Conservation (phyloP, 75 land plant genomes). For the Pinus tabuliformis region DNA sequence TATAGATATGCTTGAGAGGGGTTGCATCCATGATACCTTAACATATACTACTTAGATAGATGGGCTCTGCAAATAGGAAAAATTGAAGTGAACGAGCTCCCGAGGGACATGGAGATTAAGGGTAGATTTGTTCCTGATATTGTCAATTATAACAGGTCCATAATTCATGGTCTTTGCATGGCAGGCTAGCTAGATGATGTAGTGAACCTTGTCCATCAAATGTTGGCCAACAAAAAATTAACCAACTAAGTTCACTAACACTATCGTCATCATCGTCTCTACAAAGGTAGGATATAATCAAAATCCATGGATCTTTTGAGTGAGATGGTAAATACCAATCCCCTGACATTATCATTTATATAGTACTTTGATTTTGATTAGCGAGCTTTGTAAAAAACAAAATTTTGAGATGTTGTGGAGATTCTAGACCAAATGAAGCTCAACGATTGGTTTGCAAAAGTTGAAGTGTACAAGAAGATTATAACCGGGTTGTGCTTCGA, state of each 20-base stretch:
- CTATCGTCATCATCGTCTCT: conserved; percentile 59
- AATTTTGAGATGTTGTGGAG: conserved; percentile 45
- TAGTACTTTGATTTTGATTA: conserved; percentile 40
- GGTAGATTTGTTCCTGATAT: conserved; percentile 31
- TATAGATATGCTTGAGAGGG: no score
- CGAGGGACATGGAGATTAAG: conserved; percentile 38
- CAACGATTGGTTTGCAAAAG: conserved; percentile 64
- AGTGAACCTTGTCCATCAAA: conserved; percentile 41
- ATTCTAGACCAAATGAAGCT: conserved; percentile 68
- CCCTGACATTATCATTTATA: conserved; percentile 54
- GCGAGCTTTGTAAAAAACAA: conserved; percentile 56
- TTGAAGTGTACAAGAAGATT: conserved; percentile 33
- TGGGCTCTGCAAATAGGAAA: conserved; percentile 39
- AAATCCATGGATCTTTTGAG: conserved; percentile 43
- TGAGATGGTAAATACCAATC: conserved; percentile 20
- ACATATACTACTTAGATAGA: conserved; percentile 18
- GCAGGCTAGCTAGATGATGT: conserved; percentile 35
- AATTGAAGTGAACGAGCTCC: conserved; percentile 35
- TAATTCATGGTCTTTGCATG: conserved; percentile 44
- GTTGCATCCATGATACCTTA: no score
- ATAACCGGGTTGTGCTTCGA: conserved; percentile 12
- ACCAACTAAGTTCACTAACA: conserved; percentile 73
- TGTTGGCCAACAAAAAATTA: conserved; percentile 32
- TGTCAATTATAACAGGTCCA: conserved; percentile 32
- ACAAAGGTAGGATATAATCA: conserved; percentile 46